Conservation (phyloP, 2,329 filamentous ascomycete species). For the Periconia sp. region DNA sequence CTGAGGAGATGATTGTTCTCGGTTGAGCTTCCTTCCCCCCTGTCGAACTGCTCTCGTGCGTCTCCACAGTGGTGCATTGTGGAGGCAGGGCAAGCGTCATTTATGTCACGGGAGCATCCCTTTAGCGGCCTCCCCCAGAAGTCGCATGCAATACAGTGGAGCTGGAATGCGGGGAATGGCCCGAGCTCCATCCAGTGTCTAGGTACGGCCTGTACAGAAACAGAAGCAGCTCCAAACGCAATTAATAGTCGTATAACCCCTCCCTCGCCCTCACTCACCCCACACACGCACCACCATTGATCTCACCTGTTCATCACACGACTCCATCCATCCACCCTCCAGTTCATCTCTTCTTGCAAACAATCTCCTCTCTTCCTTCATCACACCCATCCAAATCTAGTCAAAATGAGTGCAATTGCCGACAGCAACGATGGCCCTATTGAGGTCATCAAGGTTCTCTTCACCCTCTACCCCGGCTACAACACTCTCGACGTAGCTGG, state of each 20-base stretch:
- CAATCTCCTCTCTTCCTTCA: constrained; percentile 15
- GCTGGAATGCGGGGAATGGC: not conserved
- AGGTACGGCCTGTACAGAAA: not conserved
- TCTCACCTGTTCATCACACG: constrained; percentile 1
- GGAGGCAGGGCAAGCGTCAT: not conserved
- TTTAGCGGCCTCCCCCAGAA: not conserved
- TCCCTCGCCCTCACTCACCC: too few species aligned
- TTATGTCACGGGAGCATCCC: not conserved
- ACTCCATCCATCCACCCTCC: not conserved
- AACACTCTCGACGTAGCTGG: constrained; percentile 61
- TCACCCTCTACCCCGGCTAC: constrained; percentile 59
- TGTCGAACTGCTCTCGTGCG: not conserved
- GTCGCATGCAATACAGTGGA: too few species aligned
- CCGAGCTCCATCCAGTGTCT: too few species aligned
- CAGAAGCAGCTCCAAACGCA: not conserved
- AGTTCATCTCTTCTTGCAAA: not conserved
- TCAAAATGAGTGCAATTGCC: constrained; percentile 45
- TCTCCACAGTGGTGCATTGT: constrained; percentile 1
- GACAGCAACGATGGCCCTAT: constrained; percentile 46
- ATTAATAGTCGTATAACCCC: not conserved
- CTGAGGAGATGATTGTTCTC: not conserved
- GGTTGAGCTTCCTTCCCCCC: not conserved
- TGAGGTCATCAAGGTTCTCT: constrained; percentile 65
- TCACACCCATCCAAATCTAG: constrained; percentile 13
- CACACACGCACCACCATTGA: not conserved